Percentiles rank a stretch among this genome's conserved stretches.
phyloP scores from a whole-genome alignment of 192 early-diverging fungal species.

The Gonapodya prolifera region DNA sequence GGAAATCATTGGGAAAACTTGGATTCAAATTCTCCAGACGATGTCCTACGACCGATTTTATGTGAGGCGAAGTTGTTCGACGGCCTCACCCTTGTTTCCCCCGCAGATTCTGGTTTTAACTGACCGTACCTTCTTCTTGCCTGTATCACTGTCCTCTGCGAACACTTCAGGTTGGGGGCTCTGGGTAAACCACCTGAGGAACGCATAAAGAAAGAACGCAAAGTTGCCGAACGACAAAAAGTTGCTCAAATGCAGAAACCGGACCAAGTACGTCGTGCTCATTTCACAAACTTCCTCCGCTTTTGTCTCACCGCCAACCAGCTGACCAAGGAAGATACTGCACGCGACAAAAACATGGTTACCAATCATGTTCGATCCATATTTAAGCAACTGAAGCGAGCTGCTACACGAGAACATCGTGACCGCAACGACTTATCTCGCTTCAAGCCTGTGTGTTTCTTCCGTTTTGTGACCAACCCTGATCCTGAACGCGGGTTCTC shows the following conservation, averaged over 20 bases:
- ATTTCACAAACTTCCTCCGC: not conserved
- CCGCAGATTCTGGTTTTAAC: not conserved
- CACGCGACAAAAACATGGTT: constrained; percentile 75
- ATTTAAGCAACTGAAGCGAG: constrained; percentile 36
- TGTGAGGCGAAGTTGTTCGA: constrained; percentile 26
- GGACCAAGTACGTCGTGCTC: not conserved
- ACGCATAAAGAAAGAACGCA: not conserved
- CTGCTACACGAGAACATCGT: constrained; percentile 36
- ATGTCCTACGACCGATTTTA: constrained; percentile 61
- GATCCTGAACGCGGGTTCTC: constrained; percentile 48
- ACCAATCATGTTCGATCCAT: constrained; percentile 65
- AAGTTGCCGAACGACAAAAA: constrained; percentile 1
- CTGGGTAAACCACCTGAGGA: not conserved
- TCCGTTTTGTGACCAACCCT: constrained; percentile 82
- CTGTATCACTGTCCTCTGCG: not conserved
- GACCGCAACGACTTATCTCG: not conserved
- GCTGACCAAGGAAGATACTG: constrained; percentile 57
- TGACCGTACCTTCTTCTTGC: not conserved
- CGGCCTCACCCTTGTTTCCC: not conserved
- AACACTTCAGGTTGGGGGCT: not conserved
- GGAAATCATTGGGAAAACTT: constrained; percentile 41
- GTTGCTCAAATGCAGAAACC: not conserved
- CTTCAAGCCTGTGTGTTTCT: constrained; percentile 30
- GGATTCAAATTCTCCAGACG: constrained; percentile 35
- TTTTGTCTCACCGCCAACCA: constrained; percentile 10